Percentiles rank a stretch among this genome's conserved stretches.
phyloP scores from a whole-genome alignment of 116 monocot genomes.

The Cymodocea nodosa region DNA sequence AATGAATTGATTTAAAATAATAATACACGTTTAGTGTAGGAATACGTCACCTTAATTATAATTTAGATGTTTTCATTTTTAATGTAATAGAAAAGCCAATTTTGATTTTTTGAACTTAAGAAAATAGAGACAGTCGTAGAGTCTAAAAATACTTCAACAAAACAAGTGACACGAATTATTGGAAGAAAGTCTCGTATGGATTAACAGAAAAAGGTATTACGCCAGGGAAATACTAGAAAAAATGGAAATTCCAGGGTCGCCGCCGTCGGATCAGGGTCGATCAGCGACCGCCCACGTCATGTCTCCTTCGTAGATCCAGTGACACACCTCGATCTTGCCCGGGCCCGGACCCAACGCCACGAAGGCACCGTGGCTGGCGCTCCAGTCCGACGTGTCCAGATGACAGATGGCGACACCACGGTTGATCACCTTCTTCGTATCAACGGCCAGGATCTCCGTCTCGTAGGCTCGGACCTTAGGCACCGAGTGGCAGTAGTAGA shows the following conservation, averaged over 20 bases:
- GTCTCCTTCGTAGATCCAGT: conserved; percentile 27
- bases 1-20: too few species aligned
- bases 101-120: too few species aligned
- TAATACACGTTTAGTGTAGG: too few species aligned
- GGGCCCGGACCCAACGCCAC: conserved; percentile 23
- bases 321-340: conserved; percentile 29
- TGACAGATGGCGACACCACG: conserved; percentile 44
- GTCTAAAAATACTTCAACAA: too few species aligned
- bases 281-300: conserved; percentile 29
- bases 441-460: conserved; percentile 41
- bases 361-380: conserved; percentile 22
- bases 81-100: too few species aligned
- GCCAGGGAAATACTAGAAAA: too few species aligned
- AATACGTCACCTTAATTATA: too few species aligned
- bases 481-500: conserved; percentile 84
- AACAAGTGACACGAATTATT: too few species aligned
- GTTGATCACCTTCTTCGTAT: conserved; percentile 34
- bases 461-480: conserved; percentile 65
- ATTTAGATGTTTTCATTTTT: too few species aligned
- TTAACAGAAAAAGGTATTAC: too few species aligned
- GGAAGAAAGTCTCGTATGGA: too few species aligned
- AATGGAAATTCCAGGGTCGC: neutral
- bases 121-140: too few species aligned
- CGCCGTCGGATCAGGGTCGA: conserved; percentile 4
- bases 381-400: conserved; percentile 30